Evolutionary conservation across 257 asterid species (phyloP).

Genomic region (Solanum pinnatisectum): DNA sequence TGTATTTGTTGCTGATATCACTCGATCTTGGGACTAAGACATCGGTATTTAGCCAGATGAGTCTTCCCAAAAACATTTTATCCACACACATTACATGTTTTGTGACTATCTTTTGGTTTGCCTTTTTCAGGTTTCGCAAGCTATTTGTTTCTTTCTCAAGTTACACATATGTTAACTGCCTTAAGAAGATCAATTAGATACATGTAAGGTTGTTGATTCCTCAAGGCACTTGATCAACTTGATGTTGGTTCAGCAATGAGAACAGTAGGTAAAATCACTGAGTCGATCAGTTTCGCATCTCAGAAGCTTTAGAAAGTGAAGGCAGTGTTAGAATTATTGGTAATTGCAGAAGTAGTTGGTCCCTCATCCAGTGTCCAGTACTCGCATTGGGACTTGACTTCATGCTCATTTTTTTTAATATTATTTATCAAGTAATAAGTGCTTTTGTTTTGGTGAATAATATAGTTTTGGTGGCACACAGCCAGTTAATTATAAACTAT

Average conservation of each 20-base stretch:
- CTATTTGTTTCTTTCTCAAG: conserved; percentile 81
- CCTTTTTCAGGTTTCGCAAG: conserved; percentile 73
- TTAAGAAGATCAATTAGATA: conserved; percentile 36
- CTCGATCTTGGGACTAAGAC: neutral
- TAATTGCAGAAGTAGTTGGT: neutral
- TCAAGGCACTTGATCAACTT: neutral
- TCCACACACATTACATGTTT: neutral
- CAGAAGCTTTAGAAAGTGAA: neutral
- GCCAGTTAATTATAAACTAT: neutral
- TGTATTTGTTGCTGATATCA: neutral
- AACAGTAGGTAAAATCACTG: neutral
- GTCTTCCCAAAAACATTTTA: neutral
- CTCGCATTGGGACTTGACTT: neutral
- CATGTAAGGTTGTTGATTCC: neutral
- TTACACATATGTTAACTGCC: conserved; percentile 64
- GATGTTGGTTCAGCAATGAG: neutral
- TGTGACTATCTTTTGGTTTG: neutral
- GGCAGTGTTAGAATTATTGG: neutral
- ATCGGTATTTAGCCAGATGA: neutral
- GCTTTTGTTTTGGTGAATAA: neutral
- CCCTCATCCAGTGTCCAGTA: neutral
- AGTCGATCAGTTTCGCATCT: neutral
- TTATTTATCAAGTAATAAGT: neutral
- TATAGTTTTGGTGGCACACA: neutral
- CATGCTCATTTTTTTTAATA: neutral